Base-by-base conservation (phyloP, 495 filamentous ascomycete genomes). In the Xylaria venustula region DNA sequence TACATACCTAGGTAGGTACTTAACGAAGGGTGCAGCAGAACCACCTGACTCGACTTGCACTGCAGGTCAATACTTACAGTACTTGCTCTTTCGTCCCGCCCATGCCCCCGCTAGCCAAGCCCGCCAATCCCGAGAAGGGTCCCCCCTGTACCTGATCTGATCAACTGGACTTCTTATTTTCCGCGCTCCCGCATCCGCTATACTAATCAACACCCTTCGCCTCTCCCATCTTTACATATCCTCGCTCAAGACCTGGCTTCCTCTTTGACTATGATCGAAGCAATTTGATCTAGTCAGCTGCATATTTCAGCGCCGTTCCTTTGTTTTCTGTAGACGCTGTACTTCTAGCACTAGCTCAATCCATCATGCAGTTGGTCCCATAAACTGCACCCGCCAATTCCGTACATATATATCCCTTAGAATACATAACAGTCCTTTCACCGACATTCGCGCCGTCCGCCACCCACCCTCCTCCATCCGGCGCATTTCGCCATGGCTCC, bases 401-500 rank as follows among this genome's bases (percentile, higher is more conserved):
- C 30, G 28, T 47, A 54, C 48, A 46, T 44, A 34, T 34, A 11
- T 34, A 45, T 11, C 46, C 25, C n/a, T 12, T 34, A 20, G 7
- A 19, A 32, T 19, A 37, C 17, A 34, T 23, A n/a, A 14, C 50
- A 32, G 2, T 9, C 23, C 23, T 20, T 17, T 49, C 51, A 36
- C 19, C 51, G 7, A 7, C 15, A 34, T 46, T 22, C 15, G 3
- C 23, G 41, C 54, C 40, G 5, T 46, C 34, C 26, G 17, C 30
- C 41, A 62, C 58, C 44, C 34, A n/a, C 51, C 45, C 34, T 63
- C 25, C 36, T 63, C 58, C 26, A 30, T 57, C 45, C 54, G 56
- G 61, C 57, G 54, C 54, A 42, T 55, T 68, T 54, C 54, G 65
- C 65, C 30, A 84, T 84, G 81, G 80, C 80, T 9, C 80, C 81